phyloP scores from a whole-genome alignment of 768 basidiomycete species.

The Strobilomyces confusus region DNA sequence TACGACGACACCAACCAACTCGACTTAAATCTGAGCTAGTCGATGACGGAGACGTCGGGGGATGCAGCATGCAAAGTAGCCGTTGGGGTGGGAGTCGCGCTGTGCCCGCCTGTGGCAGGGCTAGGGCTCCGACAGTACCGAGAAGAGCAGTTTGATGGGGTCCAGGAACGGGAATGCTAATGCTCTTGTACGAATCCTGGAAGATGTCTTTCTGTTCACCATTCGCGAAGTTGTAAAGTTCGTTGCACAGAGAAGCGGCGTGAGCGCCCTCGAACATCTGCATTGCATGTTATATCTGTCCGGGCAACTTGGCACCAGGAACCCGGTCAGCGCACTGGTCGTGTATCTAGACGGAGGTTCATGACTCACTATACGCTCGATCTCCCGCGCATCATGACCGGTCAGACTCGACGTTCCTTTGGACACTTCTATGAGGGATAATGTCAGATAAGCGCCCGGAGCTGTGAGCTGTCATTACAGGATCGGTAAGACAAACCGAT shows the following conservation, averaged over 20 bases:
- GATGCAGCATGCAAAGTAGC: neutral
- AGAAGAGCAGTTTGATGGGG: conserved; percentile 31
- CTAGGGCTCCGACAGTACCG: neutral
- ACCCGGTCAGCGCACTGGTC: too few species aligned
- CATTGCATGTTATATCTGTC: too few species aligned
- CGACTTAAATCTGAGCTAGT: neutral
- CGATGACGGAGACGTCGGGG: conserved; percentile 2
- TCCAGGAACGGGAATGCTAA: conserved; percentile 44
- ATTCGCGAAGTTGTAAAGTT: conserved; percentile 66
- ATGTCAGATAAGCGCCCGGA: too few species aligned
- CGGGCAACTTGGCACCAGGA: too few species aligned
- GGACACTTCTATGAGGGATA: too few species aligned
- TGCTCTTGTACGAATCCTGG: conserved; percentile 46
- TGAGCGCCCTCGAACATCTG: conserved; percentile 65
- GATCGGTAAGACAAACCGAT: too few species aligned
- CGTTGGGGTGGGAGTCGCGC: neutral
- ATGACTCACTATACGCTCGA: too few species aligned
- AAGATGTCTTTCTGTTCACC: conserved; percentile 77
- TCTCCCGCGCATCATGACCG: too few species aligned
- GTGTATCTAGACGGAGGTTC: too few species aligned
- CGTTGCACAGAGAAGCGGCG: conserved; percentile 65
- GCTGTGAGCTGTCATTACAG: too few species aligned
- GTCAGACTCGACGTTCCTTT: too few species aligned
- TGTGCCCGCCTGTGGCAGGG: neutral
- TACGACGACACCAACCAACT: conserved; percentile 13